Base-by-base conservation (phyloP, 805 yeast species). In the Candida chauliodis region DNA sequence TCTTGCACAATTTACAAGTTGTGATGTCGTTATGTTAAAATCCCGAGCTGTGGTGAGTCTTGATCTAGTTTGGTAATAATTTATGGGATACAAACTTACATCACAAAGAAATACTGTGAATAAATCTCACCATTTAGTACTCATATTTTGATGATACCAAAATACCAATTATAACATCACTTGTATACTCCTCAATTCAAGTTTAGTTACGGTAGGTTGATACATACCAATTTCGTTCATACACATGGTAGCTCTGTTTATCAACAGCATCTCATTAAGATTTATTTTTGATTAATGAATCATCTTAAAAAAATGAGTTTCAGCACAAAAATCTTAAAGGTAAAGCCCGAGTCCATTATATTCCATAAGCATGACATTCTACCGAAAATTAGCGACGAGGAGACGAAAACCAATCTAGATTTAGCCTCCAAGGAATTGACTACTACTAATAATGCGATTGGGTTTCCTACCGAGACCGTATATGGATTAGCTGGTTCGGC, bases 401-500 rank as follows among this genome's bases (percentile, higher is more conserved):
- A 56, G 19, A 81, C 95, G 0, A 60, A 65, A 41, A 40, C 49
- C 8, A 76, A 76, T 42, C 60, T 89, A 2, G 36, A 58, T 8
- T 59, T 59, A 14, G 97, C 96, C 5, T 80, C 88, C 0, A 49
- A 63, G 2, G 60, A 79, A 4, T 58, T 89, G 4, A 57, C 64
- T 13, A 58, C 59, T 2, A 64, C 81, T 0, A 55, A 71, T 26
- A 66, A 78, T 19, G 88, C 82, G 0, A 89, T 93, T 10, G 98
- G 91, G 0, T 90, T 93, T 51, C 99, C 99, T 2, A 87, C 99
- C 0, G 99, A 93, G 55, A 93, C 99, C 0, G 99, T 93, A 0
- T 93, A 93, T 58, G 99, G 99, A 0, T 70, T 93, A 1, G 99
- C 96, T 0, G 99, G 93, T 1, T 82, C 90, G 3, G 85, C 95